Base-by-base conservation (phyloP, 1,139 yeast species). In the Candida sp. region DNA sequence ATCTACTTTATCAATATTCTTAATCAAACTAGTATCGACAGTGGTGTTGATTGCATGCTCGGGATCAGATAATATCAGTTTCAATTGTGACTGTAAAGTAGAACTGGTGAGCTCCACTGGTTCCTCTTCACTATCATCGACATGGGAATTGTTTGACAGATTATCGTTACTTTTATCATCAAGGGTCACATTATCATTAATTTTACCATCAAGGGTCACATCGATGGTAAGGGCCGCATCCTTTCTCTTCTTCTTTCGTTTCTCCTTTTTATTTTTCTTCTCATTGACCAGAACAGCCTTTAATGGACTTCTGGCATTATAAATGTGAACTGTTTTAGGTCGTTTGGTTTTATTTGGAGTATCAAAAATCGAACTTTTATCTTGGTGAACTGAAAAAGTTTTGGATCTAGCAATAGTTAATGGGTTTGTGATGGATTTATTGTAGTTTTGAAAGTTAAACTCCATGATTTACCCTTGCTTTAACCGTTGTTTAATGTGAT, bases 51-150 rank as follows among this genome's bases (percentile, higher is more conserved):
- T 11, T 25, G 29, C 11, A 25, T 25, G 7, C 7, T 25, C 29
- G 11, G 6, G 12, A 11, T 32, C 12, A 32, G 6, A 5, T 32
- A 32, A 23, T 15, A 29, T 5, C 34, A 37, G 34, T 21, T 19
- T 37, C 23, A 29, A 15, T 27, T 37, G 39, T 3, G 35, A 34
- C 4, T 37, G 43, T 5, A 36, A 6, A 1, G 36, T 7, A 19
- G 43, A 41, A 22, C 43, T 41, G 7, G 39, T 40, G 22, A 45
- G 38, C 22, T 30, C 21, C 2, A 45, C 41, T 7, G 43, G 19
- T 39, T 51, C 55, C 5, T 49, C 55, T 41, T 51, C 55, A 35
- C 55, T 51, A 38, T 51, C 55, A 21, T 47, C 51, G 11, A 51
- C 42, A 32, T 33, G 33, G 9, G 39, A 37, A 8, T 12, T 21